Conservation (phyloP, 306 rosid genomes). For the Quercus mongolica region DNA sequence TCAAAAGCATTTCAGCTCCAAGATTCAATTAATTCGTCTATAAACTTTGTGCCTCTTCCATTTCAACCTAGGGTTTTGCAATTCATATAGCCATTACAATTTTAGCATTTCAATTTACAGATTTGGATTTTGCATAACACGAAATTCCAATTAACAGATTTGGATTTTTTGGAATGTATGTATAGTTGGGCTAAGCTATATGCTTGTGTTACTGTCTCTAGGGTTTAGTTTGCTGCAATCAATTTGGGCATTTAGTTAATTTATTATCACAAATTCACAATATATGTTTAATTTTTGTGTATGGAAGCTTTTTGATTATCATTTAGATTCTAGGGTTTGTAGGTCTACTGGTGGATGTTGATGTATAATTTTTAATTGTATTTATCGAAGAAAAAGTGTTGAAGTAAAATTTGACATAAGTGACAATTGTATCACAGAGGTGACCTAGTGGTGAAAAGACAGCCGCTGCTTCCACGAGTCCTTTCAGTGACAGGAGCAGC, state of each 20-base stretch:
- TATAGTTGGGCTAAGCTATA: not conserved
- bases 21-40: not conserved
- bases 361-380: not conserved
- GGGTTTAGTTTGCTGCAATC: not conserved
- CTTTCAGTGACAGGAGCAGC: conserved; percentile 68
- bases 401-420: not conserved
- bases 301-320: not conserved
- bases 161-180: not conserved
- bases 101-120: not conserved
- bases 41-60: not conserved
- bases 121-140: not conserved
- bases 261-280: not conserved
- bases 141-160: not conserved
- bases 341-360: not conserved
- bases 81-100: not conserved
- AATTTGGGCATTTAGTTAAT: not conserved
- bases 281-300: not conserved
- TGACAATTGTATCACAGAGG: conserved; percentile 41
- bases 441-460: conserved; percentile 71
- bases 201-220: not conserved
- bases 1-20: not conserved
- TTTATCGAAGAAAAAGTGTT: not conserved
- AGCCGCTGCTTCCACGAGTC: conserved; percentile 81
- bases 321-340: not conserved
- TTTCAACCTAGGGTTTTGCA: not conserved